These are phyloP conservation scores for Actinomortierella wolfii DNA, from an alignment of 371 early-diverging fungal genomes.

Conservation along the genomic window DNA sequence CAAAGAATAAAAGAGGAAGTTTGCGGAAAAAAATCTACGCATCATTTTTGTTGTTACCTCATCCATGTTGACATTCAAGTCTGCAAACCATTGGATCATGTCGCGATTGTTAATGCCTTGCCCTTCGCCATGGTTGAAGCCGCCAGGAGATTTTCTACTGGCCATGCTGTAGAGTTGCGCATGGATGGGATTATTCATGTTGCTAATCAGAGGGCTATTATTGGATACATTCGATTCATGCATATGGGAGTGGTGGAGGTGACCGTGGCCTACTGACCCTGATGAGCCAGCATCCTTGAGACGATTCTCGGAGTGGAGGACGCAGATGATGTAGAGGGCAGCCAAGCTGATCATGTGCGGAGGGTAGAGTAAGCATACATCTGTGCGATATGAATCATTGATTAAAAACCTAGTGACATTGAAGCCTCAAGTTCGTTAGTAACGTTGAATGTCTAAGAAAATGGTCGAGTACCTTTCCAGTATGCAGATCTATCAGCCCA, in stretches of 20 bases:
- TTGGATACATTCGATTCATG: conserved; percentile 27
- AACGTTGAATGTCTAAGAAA: too few species aligned
- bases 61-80: conserved; percentile 75
- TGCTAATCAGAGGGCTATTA: too few species aligned
- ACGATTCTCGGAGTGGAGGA: conserved; percentile 52
- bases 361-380: conserved; percentile 81
- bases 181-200: conserved; percentile 6
- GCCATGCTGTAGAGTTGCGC: conserved; percentile 31
- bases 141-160: conserved; percentile 12
- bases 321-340: conserved; percentile 75
- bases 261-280: conserved; percentile 14
- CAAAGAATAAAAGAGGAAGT: not conserved
- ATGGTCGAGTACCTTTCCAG: too few species aligned
- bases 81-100: conserved; percentile 78
- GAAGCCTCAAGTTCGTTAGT: too few species aligned
- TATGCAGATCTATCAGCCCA: too few species aligned
- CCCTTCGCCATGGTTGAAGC: conserved; percentile 12
- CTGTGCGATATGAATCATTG: conserved; percentile 82
- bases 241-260: conserved; percentile 48
- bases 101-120: conserved; percentile 51
- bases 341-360: conserved; percentile 89
- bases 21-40: not conserved
- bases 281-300: conserved; percentile 14
- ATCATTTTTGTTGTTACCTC: conserved; percentile 35
- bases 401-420: conserved; percentile 81